Conservation (phyloP, 805 yeast genomes). For the Kodamaea neixiangensis region DNA sequence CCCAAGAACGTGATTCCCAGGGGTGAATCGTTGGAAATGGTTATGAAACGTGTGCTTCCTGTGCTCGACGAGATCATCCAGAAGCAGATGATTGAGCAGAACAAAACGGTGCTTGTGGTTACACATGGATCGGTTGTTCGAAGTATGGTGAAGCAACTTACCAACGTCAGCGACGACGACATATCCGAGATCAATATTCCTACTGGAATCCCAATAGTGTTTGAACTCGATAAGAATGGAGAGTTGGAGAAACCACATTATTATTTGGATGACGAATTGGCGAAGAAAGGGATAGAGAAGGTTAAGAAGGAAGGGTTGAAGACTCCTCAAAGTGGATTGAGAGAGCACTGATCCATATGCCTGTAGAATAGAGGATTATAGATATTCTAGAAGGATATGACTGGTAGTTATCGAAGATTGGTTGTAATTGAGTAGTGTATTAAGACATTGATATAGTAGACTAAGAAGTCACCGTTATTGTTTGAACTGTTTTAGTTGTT, state of each 20-base stretch:
- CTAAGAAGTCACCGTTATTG: too few relatives aligned
- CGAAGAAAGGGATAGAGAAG: slow-evolving; percentile 38
- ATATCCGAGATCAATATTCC: slow-evolving; percentile 44
- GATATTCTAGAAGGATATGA: too few relatives aligned
- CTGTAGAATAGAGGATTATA: too few relatives aligned
- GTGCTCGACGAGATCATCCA: slow-evolving; percentile 32
- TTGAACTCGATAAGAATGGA: slow-evolving; percentile 37
- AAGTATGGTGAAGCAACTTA: slow-evolving; percentile 40
- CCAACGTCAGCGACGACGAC: slow-evolving; percentile 36
- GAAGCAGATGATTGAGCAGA: slow-evolving; percentile 22
- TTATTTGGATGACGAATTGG: slow-evolving; percentile 43
- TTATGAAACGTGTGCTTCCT: slow-evolving; percentile 43
- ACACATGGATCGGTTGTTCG: slow-evolving; percentile 47
- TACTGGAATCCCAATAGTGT: slow-evolving; percentile 46
- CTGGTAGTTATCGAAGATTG: too few relatives aligned
- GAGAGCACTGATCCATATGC: too few relatives aligned
- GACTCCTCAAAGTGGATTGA: background rate
- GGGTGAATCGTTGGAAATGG: slow-evolving; percentile 42
- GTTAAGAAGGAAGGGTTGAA: slow-evolving; percentile 29
- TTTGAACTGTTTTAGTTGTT: too few relatives aligned
- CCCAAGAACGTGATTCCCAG: slow-evolving; percentile 29
- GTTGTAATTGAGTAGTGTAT: too few relatives aligned
- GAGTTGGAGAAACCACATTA: slow-evolving; percentile 30
- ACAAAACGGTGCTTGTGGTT: slow-evolving; percentile 37
- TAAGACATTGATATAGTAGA: too few relatives aligned